A percentile compares a stretch with the other conserved stretches of the same genome.
phyloP scores from a whole-genome alignment of 23 red algal genomes.

The Gracilaria domingensis region DNA sequence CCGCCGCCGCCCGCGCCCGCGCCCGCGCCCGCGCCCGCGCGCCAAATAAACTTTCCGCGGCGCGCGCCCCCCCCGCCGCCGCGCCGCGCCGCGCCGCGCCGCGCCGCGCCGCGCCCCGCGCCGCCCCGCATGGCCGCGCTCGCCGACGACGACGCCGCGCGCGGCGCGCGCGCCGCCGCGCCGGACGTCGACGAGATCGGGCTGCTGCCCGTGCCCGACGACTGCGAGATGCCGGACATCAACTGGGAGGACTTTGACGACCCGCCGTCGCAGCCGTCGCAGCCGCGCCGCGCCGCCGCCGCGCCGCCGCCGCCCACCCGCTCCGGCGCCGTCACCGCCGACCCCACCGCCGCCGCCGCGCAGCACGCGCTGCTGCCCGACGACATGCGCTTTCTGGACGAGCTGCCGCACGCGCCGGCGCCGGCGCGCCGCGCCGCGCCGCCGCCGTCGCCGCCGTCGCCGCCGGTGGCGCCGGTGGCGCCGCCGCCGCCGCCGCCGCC shows the following conservation, averaged over 20 bases:
- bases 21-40: too few relatives aligned
- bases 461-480: background rate
- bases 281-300: background rate
- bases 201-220: background rate
- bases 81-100: background rate
- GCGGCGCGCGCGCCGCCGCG: background rate
- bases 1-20: too few relatives aligned
- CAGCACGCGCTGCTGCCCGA: background rate
- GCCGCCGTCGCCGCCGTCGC: background rate
- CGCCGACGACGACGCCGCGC: background rate
- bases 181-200: background rate
- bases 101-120: background rate
- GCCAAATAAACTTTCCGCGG: too few relatives aligned
- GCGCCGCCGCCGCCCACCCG: background rate
- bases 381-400: background rate
- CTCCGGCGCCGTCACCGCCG: background rate
- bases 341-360: background rate
- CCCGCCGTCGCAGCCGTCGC: background rate
- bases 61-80: too few relatives aligned
- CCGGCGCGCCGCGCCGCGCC: background rate
- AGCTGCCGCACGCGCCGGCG: background rate
- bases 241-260: conserved; percentile 12
- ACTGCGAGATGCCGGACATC: conserved; percentile 30
- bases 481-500: background rate
- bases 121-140: background rate